Evolutionary conservation across 2,329 filamentous ascomycete species (phyloP), one percentile per base, ranked within the genome.

Genomic region (Cryphonectria parasitica): DNA sequence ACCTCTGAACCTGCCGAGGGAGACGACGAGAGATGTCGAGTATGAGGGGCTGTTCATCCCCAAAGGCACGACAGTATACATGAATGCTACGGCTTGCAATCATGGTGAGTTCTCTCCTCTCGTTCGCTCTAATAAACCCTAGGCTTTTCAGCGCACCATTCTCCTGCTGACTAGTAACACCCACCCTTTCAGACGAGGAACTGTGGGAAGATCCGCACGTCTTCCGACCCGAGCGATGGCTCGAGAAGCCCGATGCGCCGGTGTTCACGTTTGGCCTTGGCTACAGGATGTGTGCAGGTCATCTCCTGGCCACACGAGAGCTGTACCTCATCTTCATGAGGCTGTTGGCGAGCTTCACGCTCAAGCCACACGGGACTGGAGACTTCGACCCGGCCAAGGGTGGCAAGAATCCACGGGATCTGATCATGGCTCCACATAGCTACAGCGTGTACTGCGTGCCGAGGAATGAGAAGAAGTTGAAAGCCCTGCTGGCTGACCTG

Each of bases 191-290:
- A 80, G 90, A 92, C 74, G 82, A 83, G 15, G 80, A 82, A 0
- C 87, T 91, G 75, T 92, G 91, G 81, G 89, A 90, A 74, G 82
- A 88, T 3, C 88, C 89, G 0, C 87, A 90, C 67, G 83, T 86
- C 19, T 92, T 91, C 75, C 79, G 90, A 10, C 80, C 83, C 17
- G 83, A 79, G 69, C 77, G 79, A n/a, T 88, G 74, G 80, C 76
- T 81, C 79, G 84, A 69, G 36, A 74, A 75, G 39, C 75, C 76
- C 2, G 74, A 78, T 4, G 84, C 83, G 3, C 85, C 84, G 0
- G 85, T 87, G 73, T 88, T 85, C 72, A 84, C 81, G 52, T 88
- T 86, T 71, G 86, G 86, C 0, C 84, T 86, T 2, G 86, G 86
- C 2, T 83, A 83, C 43, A 80, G 86, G 25, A 87, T 87, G 85